Base-by-base conservation (phyloP, 2,329 filamentous ascomycete genomes). In the Gyromitra esculenta region DNA sequence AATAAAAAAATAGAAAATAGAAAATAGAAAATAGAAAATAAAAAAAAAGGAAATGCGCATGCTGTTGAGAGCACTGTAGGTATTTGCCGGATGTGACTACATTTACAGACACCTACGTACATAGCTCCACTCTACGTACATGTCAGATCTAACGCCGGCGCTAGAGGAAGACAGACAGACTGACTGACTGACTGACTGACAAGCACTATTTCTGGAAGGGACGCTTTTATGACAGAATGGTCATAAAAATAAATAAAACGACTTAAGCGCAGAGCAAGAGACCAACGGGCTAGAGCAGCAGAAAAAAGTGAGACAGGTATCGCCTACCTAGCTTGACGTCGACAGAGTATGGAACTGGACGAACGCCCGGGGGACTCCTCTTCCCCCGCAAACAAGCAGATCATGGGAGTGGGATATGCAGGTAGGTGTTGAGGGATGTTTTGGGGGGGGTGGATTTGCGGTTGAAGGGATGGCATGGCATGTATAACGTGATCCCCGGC, bases 301-400 rank as follows among this genome's bases (percentile, higher is more conserved):
- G 2, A 31, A 9, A 56, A 9, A 62, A 39, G 25, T 35, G 15
- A 37, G 54, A 57, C 54, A 62, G 62, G 56, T 54, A 43, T 62
- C 43, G 43, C 56, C 67, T 70, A 52, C 56, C 67, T 70, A 52
- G n/a, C 31, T 52, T 62, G n/a, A 60, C 7, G 43, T 37, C 13
- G 25, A n/a, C 25, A 31, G 31, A 39, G 45, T 45, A 63, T 63
- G 59, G 59, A 39, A 43, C 59, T 9, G 50, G 31, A 54, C 21
- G 21, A 31, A 31, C 25, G 25, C 25, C 25, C 25, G 25, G 25
- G 25, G 4, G 25, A 31, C 25, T 4, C 4, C 25, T 4, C 4
- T 4, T 31, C 25, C 50, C 21, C 54, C 48, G 25, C 35, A 7
- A n/a, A 59, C 18, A 52, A 8, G 7, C 31, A n/a, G 50, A 62